These are phyloP conservation scores for Aspergillaceae sp. DNA, from an alignment of 2,329 filamentous ascomycete genomes.

Conservation along the genomic window DNA sequence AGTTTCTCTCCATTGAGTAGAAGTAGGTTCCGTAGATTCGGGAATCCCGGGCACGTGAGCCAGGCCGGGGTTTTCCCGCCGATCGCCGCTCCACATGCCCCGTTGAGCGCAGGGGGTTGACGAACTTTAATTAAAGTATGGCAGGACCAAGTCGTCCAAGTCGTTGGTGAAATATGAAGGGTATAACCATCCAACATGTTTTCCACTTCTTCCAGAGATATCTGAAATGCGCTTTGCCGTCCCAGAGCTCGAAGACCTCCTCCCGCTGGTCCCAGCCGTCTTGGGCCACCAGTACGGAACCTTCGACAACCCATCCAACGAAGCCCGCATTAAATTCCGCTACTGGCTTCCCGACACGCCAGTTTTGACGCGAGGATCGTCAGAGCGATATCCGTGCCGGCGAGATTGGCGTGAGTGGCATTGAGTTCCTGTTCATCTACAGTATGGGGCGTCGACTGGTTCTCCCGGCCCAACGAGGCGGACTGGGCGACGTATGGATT, in stretches of 20 bases:
- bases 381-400: slow-evolving; percentile 23
- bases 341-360: slow-evolving; percentile 35
- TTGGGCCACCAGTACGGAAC: not conserved
- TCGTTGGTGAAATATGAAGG: no score
- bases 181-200: not conserved
- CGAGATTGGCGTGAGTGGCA: not conserved
- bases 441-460: no score
- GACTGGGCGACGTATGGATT: no score
- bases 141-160: no score
- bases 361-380: slow-evolving; percentile 21
- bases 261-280: not conserved
- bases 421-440: not conserved
- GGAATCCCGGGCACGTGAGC: not conserved
- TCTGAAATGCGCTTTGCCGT: not conserved
- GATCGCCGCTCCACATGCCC: not conserved
- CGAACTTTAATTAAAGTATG: no score
- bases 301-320: slow-evolving; percentile 20
- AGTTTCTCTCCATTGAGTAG: not conserved
- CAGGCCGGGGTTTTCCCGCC: not conserved
- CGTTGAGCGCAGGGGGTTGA: not conserved
- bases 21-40: not conserved
- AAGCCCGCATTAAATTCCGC: slow-evolving; percentile 24
- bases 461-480: no score
- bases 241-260: not conserved
- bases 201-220: not conserved